These are phyloP conservation scores for Blastobotrys proliferans DNA, from an alignment of 1,139 yeast genomes.

Conservation along the genomic window DNA sequence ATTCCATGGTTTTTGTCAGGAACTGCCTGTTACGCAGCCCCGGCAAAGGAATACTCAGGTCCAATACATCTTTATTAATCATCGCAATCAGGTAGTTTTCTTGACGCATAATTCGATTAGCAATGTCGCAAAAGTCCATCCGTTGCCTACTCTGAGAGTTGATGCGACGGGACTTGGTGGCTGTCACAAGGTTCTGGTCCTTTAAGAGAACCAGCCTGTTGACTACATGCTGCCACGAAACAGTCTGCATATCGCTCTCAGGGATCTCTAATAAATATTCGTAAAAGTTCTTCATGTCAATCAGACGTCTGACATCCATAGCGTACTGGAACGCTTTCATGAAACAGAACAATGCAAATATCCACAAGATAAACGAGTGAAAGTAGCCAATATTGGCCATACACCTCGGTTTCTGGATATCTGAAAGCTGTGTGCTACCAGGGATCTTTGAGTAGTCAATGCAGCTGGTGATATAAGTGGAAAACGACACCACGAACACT, in stretches of 20 bases:
- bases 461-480: conserved; percentile 81
- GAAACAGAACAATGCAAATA: conserved; percentile 55
- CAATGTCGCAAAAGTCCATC: conserved; percentile 89
- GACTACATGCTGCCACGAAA: conserved; percentile 90
- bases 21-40: conserved; percentile 37
- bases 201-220: conserved; percentile 67
- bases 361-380: conserved; percentile 56
- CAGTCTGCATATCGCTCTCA: conserved; percentile 84
- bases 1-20: conserved; percentile 82
- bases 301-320: conserved; percentile 45
- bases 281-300: conserved; percentile 64
- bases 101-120: conserved; percentile 90
- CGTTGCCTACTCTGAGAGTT: conserved; percentile 53
- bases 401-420: conserved; percentile 61
- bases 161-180: conserved; percentile 51
- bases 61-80: conserved; percentile 72
- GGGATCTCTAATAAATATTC: conserved; percentile 61
- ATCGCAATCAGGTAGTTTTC: conserved; percentile 91
- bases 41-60: conserved; percentile 52
- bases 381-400: conserved; percentile 46
- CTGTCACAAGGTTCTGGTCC: conserved; percentile 73
- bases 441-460: conserved; percentile 57
- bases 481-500: conserved; percentile 69
- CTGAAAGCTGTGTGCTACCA: conserved; percentile 38
- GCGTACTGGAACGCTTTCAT: conserved; percentile 56